Conservation (phyloP, 768 basidiomycete species). For the Amanita thiersii region DNA sequence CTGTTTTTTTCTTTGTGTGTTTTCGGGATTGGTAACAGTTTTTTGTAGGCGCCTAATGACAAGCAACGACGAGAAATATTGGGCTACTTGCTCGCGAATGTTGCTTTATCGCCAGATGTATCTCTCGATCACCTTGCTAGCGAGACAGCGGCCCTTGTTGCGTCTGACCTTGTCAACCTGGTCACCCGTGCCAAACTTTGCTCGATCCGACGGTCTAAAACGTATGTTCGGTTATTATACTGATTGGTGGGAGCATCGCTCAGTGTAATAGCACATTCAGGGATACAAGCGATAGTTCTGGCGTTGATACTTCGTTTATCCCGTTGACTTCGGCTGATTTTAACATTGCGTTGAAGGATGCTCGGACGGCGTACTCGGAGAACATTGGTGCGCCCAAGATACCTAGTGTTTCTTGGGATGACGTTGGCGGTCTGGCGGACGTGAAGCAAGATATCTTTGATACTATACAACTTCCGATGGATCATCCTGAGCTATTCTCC, state of each 20-base stretch:
- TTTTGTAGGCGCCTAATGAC: conserved; percentile 71
- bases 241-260: too few species aligned
- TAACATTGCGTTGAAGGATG: conserved; percentile 58
- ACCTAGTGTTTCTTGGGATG: conserved; percentile 93
- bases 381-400: conserved; percentile 97
- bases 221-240: conserved; percentile 23
- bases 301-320: conserved; percentile 29
- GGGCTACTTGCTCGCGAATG: conserved; percentile 28
- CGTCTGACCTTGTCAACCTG: conserved; percentile 70
- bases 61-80: conserved; percentile 61
- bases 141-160: conserved; percentile 87
- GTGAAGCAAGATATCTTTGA: conserved; percentile 94
- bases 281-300: too few species aligned
- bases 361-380: conserved; percentile 75
- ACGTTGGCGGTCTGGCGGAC: conserved; percentile 83
- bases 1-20: background rate
- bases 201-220: conserved; percentile 40
- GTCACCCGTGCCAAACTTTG: conserved; percentile 48
- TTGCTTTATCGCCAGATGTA: conserved; percentile 64
- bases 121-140: conserved; percentile 63
- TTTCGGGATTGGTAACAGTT: background rate
- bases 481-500: conserved; percentile 84
- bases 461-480: conserved; percentile 87
- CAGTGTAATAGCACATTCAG: too few species aligned
- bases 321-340: conserved; percentile 58